Conservation (phyloP, 2,329 filamentous ascomycete species). For the Stromatinia cepivora region DNA sequence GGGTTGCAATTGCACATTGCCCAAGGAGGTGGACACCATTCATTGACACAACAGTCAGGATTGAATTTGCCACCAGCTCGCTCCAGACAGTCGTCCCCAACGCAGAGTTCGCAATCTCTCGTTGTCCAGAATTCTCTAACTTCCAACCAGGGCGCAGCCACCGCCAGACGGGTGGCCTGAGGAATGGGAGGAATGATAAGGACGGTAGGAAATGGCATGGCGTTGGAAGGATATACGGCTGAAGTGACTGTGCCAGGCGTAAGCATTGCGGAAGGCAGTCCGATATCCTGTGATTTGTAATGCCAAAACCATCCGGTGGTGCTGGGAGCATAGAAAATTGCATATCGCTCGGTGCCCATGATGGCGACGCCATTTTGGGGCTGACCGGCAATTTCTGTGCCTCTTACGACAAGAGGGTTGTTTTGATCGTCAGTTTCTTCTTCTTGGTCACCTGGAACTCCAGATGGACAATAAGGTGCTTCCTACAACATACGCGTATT, state of each 20-base stretch:
- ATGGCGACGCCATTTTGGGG: neutral
- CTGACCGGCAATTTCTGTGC: neutral
- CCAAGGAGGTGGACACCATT: neutral
- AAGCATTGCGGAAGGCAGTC: neutral
- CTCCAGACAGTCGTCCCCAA: neutral
- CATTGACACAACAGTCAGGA: neutral
- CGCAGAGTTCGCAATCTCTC: neutral
- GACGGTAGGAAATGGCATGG: neutral
- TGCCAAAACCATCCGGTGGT: neutral
- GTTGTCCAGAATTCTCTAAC: neutral
- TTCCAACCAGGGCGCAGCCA: neutral
- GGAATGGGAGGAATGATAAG: neutral
- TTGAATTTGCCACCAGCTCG: fast-evolving
- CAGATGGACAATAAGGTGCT: slow-evolving; percentile 8
- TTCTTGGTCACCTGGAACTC: neutral
- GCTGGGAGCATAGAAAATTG: neutral
- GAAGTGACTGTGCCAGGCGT: neutral
- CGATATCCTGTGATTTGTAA: neutral
- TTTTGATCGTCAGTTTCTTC: neutral
- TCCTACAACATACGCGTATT: neutral
- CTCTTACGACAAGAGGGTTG: neutral
- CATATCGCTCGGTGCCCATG: neutral
- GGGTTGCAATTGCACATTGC: neutral
- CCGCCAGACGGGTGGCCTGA: neutral
- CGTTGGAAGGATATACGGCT: neutral